A percentile compares a stretch with the other conserved stretches of the same genome.
These are phyloP conservation scores for Aspergillus glaucus DNA, from an alignment of 2,329 filamentous ascomycete genomes.

Conservation along the genomic window DNA sequence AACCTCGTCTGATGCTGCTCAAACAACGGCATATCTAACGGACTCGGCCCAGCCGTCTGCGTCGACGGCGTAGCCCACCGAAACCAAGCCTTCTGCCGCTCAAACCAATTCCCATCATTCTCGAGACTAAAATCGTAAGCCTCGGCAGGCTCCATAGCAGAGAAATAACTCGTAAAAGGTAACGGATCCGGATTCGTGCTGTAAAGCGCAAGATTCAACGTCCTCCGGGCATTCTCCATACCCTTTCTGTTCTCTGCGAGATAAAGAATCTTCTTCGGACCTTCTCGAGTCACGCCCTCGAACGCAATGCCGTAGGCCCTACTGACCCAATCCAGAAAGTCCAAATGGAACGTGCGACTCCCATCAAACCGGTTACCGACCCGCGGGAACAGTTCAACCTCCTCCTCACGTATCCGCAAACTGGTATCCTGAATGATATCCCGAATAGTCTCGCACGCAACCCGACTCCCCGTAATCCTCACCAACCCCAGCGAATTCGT, in stretches of 20 bases:
- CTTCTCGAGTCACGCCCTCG: constrained; percentile 12
- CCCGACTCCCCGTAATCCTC: constrained; percentile 29
- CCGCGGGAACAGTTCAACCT: constrained; percentile 18
- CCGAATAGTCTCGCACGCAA: constrained; percentile 27
- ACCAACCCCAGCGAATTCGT: constrained; percentile 27
- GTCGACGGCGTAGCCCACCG: constrained; percentile 30
- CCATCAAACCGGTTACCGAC: constrained; percentile 8
- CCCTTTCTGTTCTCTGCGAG: constrained; percentile 25
- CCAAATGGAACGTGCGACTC: constrained; percentile 13
- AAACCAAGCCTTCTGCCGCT: constrained; percentile 30
- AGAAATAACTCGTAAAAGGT: constrained; percentile 31
- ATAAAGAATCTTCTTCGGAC: constrained; percentile 25
- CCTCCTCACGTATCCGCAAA: constrained; percentile 23
- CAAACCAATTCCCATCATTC: constrained; percentile 22
- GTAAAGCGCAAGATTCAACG: constrained; percentile 26
- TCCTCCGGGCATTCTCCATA: constrained; percentile 28
- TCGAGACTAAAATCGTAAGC: constrained; percentile 20
- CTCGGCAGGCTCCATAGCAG: constrained; percentile 20
- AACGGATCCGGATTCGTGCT: constrained; percentile 12
- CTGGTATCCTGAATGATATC: constrained; percentile 27
- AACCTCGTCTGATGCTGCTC: constrained; percentile 24
- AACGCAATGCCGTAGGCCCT: constrained; percentile 26
- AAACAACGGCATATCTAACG: constrained; percentile 19
- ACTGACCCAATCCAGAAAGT: constrained; percentile 30
- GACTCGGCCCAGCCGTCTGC: constrained; percentile 13